A percentile compares a stretch with the other conserved stretches of the same genome.
These are phyloP conservation scores for Cryptococcus sp. DNA, from an alignment of 1,284 basidiomycete genomes.

Conservation along the genomic window DNA sequence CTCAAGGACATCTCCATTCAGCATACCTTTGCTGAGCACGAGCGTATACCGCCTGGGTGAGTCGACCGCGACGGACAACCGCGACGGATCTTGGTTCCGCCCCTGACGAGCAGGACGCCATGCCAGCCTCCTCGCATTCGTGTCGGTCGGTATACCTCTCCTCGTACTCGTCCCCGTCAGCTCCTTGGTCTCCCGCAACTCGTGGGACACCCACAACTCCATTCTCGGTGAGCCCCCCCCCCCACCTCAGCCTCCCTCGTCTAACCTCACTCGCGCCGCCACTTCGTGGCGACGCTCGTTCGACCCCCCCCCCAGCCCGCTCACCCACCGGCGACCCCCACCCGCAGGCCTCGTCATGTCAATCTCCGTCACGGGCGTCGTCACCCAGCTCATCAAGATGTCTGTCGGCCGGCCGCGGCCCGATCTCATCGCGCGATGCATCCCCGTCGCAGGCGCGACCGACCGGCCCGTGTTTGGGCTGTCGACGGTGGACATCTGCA, in stretches of 20 bases:
- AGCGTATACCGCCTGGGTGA: constrained; percentile 71
- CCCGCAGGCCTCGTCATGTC: constrained; percentile 63
- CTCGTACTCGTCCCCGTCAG: constrained; percentile 67
- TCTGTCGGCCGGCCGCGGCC: constrained; percentile 80
- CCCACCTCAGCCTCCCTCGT: neutral
- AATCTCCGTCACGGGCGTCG: constrained; percentile 68
- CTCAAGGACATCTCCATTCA: constrained; percentile 68
- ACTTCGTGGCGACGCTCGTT: too few species aligned
- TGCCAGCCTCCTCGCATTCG: constrained; percentile 60
- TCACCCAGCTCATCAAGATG: constrained; percentile 78
- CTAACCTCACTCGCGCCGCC: neutral
- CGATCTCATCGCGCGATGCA: constrained; percentile 80
- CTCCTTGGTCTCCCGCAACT: constrained; percentile 65
- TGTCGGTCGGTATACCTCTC: constrained; percentile 66
- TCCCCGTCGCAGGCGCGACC: constrained; percentile 61
- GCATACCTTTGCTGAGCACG: constrained; percentile 70
- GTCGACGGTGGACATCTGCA: constrained; percentile 73
- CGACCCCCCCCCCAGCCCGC: neutral
- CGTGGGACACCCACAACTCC: constrained; percentile 85
- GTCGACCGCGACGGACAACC: constrained; percentile 14
- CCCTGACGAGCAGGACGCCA: constrained; percentile 30
- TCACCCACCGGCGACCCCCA: neutral
- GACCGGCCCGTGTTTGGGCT: constrained; percentile 70
- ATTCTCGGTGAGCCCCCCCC: constrained; percentile 58
- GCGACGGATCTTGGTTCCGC: too few species aligned